A percentile compares a stretch with the other conserved stretches of the same genome.
Conservation (phyloP, 2,329 filamentous ascomycete species). For the Pyrenophora graminea region DNA sequence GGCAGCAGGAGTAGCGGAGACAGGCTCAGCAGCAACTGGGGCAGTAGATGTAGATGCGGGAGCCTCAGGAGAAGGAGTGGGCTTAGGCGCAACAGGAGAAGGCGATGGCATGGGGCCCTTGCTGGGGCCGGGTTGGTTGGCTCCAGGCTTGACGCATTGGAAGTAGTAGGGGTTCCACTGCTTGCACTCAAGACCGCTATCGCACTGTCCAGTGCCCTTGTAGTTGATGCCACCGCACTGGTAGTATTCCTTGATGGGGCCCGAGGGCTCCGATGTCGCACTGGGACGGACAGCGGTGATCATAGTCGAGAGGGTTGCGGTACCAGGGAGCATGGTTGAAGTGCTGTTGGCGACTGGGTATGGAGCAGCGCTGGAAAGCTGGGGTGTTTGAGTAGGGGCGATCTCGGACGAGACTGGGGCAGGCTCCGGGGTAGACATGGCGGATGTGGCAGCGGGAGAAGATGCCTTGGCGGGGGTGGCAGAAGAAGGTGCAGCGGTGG, state of each 20-base stretch:
- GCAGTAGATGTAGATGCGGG: neutral
- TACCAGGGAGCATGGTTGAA: slow-evolving; percentile 6
- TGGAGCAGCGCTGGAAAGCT: slow-evolving; percentile 5
- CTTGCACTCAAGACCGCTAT: slow-evolving; percentile 47
- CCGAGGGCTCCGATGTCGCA: slow-evolving; percentile 21
- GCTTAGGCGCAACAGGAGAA: slow-evolving; percentile 4
- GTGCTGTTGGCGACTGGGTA: slow-evolving; percentile 16
- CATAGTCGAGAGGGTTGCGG: slow-evolving; percentile 25
- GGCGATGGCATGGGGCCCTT: slow-evolving; percentile 13
- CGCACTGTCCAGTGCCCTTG: slow-evolving; percentile 47
- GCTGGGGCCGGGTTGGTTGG: slow-evolving; percentile 13
- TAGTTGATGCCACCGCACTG: slow-evolving; percentile 53
- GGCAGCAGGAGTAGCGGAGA: neutral
- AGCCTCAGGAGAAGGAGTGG: slow-evolving; percentile 5
- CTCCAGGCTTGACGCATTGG: slow-evolving; percentile 46
- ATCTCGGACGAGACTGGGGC: slow-evolving; percentile 14
- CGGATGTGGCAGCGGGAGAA: slow-evolving; percentile 2
- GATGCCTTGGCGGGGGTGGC: slow-evolving; percentile 7
- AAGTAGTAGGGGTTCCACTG: slow-evolving; percentile 52
- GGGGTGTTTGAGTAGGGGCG: slow-evolving; percentile 2
- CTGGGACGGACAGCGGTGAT: slow-evolving; percentile 27
- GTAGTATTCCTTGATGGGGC: slow-evolving; percentile 24
- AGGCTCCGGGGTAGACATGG: slow-evolving; percentile 14
- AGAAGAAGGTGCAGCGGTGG: slow-evolving; percentile 14
- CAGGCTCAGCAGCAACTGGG: slow-evolving; percentile 1